phyloP scores from a whole-genome alignment of 805 yeast species.

The Tetrapisispora nanseiensis region DNA sequence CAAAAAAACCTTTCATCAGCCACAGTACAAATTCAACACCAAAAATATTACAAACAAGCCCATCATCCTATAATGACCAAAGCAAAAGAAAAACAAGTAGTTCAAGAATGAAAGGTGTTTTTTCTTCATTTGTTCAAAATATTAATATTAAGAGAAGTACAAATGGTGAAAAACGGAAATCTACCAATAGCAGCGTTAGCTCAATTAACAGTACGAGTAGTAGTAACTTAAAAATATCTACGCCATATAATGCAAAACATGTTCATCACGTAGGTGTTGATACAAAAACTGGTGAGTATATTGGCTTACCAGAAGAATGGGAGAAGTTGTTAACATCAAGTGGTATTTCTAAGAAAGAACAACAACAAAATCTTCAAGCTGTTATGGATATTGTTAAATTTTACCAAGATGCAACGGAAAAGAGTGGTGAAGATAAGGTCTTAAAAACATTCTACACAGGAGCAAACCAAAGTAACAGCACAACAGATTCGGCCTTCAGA shows the following conservation, averaged over 20 bases:
- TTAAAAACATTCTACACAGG: slow-evolving; percentile 31
- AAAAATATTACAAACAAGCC: slow-evolving; percentile 12
- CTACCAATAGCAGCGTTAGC: slow-evolving; percentile 6
- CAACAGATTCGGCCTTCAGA: slow-evolving; percentile 25
- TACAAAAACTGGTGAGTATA: slow-evolving; percentile 70
- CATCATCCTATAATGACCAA: slow-evolving; percentile 5
- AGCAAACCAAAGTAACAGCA: background rate
- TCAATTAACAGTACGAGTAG: slow-evolving; percentile 1
- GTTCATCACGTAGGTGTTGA: slow-evolving; percentile 92
- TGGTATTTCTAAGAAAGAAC: slow-evolving; percentile 83
- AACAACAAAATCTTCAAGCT: slow-evolving; percentile 86
- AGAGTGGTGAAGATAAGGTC: slow-evolving; percentile 33
- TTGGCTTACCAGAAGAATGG: slow-evolving; percentile 93
- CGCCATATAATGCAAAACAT: slow-evolving; percentile 84
- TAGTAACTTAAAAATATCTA: slow-evolving; percentile 51
- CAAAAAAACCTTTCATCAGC: slow-evolving; percentile 2
- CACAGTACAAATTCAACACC: background rate
- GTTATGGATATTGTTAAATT: slow-evolving; percentile 86
- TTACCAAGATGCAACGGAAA: slow-evolving; percentile 51
- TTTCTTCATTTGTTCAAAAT: slow-evolving; percentile 36
- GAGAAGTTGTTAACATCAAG: slow-evolving; percentile 69
- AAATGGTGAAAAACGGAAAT: slow-evolving; percentile 31
- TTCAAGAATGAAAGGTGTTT: slow-evolving; percentile 45
- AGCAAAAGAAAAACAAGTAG: slow-evolving; percentile 28
- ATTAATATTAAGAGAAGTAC: slow-evolving; percentile 20